These are phyloP conservation scores for Carex cristatella DNA, from an alignment of 176 grass and related monocot species.

Conservation along the genomic window DNA sequence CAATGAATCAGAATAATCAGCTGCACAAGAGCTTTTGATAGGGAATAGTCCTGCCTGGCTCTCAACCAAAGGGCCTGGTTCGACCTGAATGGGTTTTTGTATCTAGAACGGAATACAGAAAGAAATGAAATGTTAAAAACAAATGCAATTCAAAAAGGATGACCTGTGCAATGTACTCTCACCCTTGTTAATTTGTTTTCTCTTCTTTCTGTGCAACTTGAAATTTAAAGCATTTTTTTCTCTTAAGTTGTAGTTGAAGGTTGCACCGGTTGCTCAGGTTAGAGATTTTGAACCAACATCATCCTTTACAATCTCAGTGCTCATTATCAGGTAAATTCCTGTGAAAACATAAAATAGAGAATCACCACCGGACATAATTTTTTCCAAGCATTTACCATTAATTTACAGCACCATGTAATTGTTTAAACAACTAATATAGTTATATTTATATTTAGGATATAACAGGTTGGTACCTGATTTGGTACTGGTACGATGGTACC, in stretches of 20 bases:
- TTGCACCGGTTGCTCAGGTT: conserved; percentile 56
- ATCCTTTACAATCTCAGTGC: conserved; percentile 88
- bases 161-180: not conserved
- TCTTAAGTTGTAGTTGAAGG: conserved; percentile 85
- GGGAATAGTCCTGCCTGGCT: conserved; percentile 36
- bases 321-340: conserved; percentile 85
- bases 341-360: conserved; percentile 27
- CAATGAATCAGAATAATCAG: conserved; percentile 86
- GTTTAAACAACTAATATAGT: no score
- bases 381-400: no score
- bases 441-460: no score
- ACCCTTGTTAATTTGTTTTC: not conserved
- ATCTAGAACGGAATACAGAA: conserved; percentile 41
- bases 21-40: conserved; percentile 68
- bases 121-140: not conserved
- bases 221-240: not conserved
- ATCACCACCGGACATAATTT: not conserved
- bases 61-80: conserved; percentile 40
- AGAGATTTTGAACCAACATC: conserved; percentile 73
- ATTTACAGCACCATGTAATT: no score
- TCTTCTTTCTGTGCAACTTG: not conserved
- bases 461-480: no score
- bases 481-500: no score
- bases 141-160: not conserved
- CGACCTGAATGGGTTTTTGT: conserved; percentile 58